Base-by-base conservation (phyloP, 164 flowering plant genomes). In the Santalum album region DNA sequence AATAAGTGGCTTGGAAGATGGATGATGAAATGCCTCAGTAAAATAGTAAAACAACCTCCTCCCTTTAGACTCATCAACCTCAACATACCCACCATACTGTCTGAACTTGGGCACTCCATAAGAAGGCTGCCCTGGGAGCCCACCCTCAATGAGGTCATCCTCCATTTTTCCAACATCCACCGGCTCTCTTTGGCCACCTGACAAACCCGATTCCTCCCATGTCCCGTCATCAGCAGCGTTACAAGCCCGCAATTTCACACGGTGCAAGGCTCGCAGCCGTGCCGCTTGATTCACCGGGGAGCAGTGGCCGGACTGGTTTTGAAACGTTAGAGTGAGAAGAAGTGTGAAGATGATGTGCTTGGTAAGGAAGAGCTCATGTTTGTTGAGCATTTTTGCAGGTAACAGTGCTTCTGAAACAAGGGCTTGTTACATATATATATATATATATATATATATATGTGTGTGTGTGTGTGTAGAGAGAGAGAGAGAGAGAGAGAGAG, bases 41-140 rank as follows among this genome's bases (percentile, higher is more conserved):
- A 70, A 70, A 47, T 65, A 65, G 20, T 65, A 70, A 48, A 66
- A 65, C 24, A 69, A 63, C 18, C 57, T 65, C 54, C 73, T 12
- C 11, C 65, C 66, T 6, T 43, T 60, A 0, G 19, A 6, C 7
- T 43, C 18, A 44, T 69, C 57, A 7, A 69, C 69, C 21, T 34
- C 65, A 22, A 69, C 57, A 44, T 65, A 54, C 18, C 72, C 72
- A 14, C 63, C 53, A 61, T 56, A 69, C 46, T 69, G 72, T 49
- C 57, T 69, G 52, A 69, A 69, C 48, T 46, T 19, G 9, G 16
- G 25, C 14, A 43, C 67, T 2, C 59, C 54, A 23, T 2, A 2
- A 6, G 56, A 52, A 1, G 67, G 68, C 50, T 63, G 68, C 0
- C 68, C 68, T 7, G 68, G 67, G 1, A 68, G 52, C 2, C 68